Evolutionary conservation across 164 flowering plant species (phyloP).

Genomic region (Piper betle): DNA sequence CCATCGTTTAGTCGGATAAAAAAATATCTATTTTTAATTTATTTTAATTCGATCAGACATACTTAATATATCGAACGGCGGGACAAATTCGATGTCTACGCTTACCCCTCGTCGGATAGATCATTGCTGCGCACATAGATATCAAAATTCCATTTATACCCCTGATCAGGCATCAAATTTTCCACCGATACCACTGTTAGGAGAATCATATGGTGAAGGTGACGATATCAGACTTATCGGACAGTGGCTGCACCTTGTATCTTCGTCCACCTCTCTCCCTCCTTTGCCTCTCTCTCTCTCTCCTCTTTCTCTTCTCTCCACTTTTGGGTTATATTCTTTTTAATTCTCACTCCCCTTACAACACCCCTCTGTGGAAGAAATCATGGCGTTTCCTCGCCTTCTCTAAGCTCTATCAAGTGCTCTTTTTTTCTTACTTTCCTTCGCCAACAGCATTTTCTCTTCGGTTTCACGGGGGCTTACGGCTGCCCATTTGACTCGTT

Average conservation of each 20-base stretch:
- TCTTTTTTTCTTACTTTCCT: neutral
- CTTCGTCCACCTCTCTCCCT: neutral
- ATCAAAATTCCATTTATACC: neutral
- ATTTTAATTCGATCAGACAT: too few relatives aligned
- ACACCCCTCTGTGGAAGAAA: slow-evolving; percentile 1
- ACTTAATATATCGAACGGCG: too few relatives aligned
- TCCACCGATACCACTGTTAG: neutral
- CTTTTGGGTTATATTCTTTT: neutral
- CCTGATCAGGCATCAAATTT: neutral
- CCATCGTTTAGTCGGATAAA: too few relatives aligned
- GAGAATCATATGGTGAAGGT: neutral
- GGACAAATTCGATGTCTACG: too few relatives aligned
- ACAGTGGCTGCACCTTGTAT: neutral
- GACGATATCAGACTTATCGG: neutral
- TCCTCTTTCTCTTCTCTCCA: neutral
- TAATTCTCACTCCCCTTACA: neutral
- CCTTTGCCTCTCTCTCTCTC: neutral
- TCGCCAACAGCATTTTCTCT: neutral
- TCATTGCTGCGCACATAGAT: too few relatives aligned
- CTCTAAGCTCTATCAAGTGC: slow-evolving; percentile 3
- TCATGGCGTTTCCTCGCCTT: slow-evolving; percentile 2
- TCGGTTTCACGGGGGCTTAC: slow-evolving; percentile 5
- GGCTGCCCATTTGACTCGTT: neutral
- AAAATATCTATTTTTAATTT: too few relatives aligned
- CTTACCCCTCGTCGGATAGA: too few relatives aligned